Percentiles rank a stretch among this genome's conserved stretches.
Conservation (phyloP, 768 basidiomycete species). For the Suillus fuscotomentosus region DNA sequence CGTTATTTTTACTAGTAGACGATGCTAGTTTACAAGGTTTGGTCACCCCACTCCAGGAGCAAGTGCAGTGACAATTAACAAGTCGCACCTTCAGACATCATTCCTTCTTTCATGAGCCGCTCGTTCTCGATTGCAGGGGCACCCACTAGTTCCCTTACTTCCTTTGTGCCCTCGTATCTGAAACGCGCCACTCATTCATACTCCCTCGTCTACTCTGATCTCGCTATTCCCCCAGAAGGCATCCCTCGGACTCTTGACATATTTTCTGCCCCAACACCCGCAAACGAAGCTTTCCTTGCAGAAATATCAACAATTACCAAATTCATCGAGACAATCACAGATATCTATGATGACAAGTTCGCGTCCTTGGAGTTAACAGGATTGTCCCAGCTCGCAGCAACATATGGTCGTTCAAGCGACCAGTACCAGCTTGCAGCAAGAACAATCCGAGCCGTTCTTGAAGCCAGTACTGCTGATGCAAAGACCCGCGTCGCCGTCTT, state of each 20-base stretch:
- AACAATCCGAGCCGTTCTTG: constrained; percentile 48
- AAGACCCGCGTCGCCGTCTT: constrained; percentile 52
- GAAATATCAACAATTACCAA: constrained; percentile 49
- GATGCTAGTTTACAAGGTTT: constrained; percentile 55
- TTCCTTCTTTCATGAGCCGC: constrained; percentile 50
- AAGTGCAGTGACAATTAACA: constrained; percentile 3
- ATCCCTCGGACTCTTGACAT: constrained; percentile 37
- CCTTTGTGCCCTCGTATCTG: constrained; percentile 56
- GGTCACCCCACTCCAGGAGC: constrained; percentile 11
- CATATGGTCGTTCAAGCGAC: constrained; percentile 50
- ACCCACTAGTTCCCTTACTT: constrained; percentile 37
- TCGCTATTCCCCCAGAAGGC: constrained; percentile 28
- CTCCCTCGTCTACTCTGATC: constrained; percentile 47
- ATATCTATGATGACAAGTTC: constrained; percentile 43
- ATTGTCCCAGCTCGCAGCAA: constrained; percentile 45
- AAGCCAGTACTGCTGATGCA: constrained; percentile 36
- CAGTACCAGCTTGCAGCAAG: constrained; percentile 49
- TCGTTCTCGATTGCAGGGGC: constrained; percentile 43
- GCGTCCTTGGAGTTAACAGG: constrained; percentile 60
- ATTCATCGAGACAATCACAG: constrained; percentile 38
- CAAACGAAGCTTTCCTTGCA: constrained; percentile 37
- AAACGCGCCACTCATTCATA: constrained; percentile 59
- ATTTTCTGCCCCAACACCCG: constrained; percentile 40
- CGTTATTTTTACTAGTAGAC: constrained; percentile 54
- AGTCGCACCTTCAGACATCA: constrained; percentile 40